Evolutionary conservation across 2,329 filamentous ascomycete genomes (phyloP).

Genomic region (Acrodontium crateriforme): DNA sequence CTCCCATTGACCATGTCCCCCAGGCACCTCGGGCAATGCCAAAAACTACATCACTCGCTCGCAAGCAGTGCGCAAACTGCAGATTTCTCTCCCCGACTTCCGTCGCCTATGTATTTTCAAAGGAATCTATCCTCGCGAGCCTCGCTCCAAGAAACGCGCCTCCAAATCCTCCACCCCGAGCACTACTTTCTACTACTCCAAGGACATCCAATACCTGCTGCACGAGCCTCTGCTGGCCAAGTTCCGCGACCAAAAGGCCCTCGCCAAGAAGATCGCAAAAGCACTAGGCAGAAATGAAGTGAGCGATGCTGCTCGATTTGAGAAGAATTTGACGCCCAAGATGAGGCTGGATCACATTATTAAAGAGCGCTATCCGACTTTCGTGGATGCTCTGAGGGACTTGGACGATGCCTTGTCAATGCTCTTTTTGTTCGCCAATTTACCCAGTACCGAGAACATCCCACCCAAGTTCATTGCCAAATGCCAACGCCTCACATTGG

Average conservation of each 20-base stretch:
- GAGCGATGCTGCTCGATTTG: conserved; percentile 71
- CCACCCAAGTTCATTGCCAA: conserved; percentile 91
- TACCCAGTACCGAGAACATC: conserved; percentile 78
- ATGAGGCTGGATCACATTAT: conserved; percentile 94
- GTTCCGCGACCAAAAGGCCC: conserved; percentile 91
- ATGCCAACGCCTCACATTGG: conserved; percentile 82
- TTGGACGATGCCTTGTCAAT: conserved; percentile 94
- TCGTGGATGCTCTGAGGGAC: conserved; percentile 84
- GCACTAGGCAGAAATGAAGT: conserved; percentile 87
- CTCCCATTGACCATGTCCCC: conserved; percentile 1
- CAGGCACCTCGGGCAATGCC: conserved; percentile 73
- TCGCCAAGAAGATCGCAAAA: conserved; percentile 93
- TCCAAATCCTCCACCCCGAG: conserved; percentile 79
- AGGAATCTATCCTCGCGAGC: conserved; percentile 96
- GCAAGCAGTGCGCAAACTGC: conserved; percentile 92
- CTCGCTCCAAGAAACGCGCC: conserved; percentile 92
- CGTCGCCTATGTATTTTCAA: conserved; percentile 99
- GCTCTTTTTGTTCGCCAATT: conserved; percentile 93
- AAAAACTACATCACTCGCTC: conserved; percentile 98
- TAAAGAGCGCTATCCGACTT: conserved; percentile 94
- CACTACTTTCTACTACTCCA: conserved; percentile 84
- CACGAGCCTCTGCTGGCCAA: conserved; percentile 90
- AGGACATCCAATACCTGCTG: conserved; percentile 95
- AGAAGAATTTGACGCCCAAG: conserved; percentile 79
- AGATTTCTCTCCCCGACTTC: conserved; percentile 94